Base-by-base conservation (phyloP, 257 asterid species). In the Ajuga chamaepitys region DNA sequence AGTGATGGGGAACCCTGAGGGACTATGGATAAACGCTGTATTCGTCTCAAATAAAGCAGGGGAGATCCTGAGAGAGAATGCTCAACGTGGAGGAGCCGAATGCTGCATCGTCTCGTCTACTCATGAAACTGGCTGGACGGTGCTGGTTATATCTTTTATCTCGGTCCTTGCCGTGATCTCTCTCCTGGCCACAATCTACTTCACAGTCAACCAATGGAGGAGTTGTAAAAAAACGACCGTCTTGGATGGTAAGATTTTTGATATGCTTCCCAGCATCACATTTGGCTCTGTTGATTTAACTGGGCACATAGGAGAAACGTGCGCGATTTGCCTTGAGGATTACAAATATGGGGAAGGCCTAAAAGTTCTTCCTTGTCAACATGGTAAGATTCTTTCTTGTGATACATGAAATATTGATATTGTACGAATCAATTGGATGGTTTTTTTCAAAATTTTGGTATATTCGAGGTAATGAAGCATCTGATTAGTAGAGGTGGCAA, bases 1-100 rank as follows among this genome's bases (percentile, higher is more conserved):
- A 73, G 77, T 73, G 77, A 73, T 73, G 73, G 77, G 77, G 59
- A 58, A 42, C 53, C 46, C 73, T 17, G 64, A 41, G 42, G 73
- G 69, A 65, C 21, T 73, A 28, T 26, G 58, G 73, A 66, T 66
- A 42, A 48, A 51, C 59, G 77, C 77, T 50, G 77, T 73, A 25
- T 73, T 73, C 21, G 77, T 73, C 58, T 65, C 77, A 9, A 50
- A 73, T 51, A 26, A 26, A 58, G 69, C 68, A n/a, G 77, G 77
- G 58, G 44, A 58, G 73, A 66, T 53, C 64, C 64, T 73, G 53
- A 58, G 42, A 58, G 58, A 58, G 58, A 61, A 59, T 66, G 77
- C 77, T 38, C 73, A 18, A 46, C 71, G 45, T 44, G 67, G 14
- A 55, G 76, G 54, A 20, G 22, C 47, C 16, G 58, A 66, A 66